Base-by-base conservation (phyloP, 108 stramenopile species). In the Cylindrotheca closterium region DNA sequence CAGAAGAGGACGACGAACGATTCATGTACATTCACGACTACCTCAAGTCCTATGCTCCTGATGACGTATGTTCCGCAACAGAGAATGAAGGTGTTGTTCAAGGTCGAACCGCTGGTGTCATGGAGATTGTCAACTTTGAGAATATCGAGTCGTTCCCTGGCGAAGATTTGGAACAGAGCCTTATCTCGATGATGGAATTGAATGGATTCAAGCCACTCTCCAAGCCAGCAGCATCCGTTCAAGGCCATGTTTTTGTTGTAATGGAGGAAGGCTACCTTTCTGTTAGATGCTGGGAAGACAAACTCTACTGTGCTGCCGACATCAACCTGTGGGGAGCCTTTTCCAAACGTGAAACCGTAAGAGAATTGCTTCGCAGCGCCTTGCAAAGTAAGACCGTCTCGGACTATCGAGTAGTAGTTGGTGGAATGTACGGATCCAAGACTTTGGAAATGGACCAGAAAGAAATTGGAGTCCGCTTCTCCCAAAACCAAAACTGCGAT, bases 391-490 rank as follows among this genome's bases (percentile, higher is more conserved):
- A 42, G 70, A 77, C 58, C 46, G 46, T 17, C 0, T 78, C 85
- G 3, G 70, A 73, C 3, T 91, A 70, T 67, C 84, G 86, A 26
- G 71, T 91, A 37, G 81, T 91, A 48, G 81, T 80, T 52, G 89
- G 89, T 54, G 89, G 89, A 49, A 91, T 91, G 84, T 71, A 81
- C 61, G 89, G 86, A 51, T 69, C 72, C 18, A 74, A 71, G 24
- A 84, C 85, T 31, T 91, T 86, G 89, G 73, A 78, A 55, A 74
- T 84, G 24, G 89, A 91, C 76, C 65, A 82, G 10, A 74, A 82
- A 19, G 58, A 73, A 1, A 77, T 84, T 32, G 89, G 89, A 30
- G 82, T 86, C 1, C 79, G 63, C 24, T 60, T 71, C 50, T 60
- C 60, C 1, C 54, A 63, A 58, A 53, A 51, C 19, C 61, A 55